phyloP scores from a whole-genome alignment of 2,329 filamentous ascomycete species.

The Dothidotthia symphoricarpi region DNA sequence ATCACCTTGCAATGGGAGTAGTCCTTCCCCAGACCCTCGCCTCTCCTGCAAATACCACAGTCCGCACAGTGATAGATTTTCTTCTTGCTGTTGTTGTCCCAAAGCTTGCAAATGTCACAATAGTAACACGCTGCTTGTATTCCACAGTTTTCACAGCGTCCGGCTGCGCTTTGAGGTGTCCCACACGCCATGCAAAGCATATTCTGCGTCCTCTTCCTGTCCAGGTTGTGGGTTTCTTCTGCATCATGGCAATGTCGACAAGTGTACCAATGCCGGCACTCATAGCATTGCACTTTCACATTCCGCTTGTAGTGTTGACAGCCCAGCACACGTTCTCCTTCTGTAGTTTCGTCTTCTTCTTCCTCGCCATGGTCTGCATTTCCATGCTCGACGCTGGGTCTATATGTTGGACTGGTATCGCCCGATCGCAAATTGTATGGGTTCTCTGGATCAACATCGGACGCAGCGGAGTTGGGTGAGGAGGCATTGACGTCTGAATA shows the following conservation, averaged over 20 bases:
- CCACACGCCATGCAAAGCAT: constrained; percentile 98
- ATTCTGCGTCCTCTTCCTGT: constrained; percentile 80
- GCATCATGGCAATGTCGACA: constrained; percentile 93
- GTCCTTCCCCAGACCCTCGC: constrained; percentile 89
- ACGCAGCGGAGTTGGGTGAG: constrained; percentile 35
- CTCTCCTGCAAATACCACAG: constrained; percentile 91
- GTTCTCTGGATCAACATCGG: constrained; percentile 35
- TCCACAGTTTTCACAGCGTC: constrained; percentile 74
- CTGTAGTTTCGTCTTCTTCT: constrained; percentile 52
- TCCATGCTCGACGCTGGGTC: constrained; percentile 17
- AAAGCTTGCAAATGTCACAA: constrained; percentile 90
- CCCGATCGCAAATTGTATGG: constrained; percentile 37
- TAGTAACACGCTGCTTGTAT: constrained; percentile 83
- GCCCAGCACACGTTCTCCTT: constrained; percentile 58
- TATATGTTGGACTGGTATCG: constrained; percentile 34
- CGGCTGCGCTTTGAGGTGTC: constrained; percentile 76
- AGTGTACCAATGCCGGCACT: constrained; percentile 88
- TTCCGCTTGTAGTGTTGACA: constrained; percentile 94
- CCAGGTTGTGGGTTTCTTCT: constrained; percentile 72
- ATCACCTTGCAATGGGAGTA: constrained; percentile 95
- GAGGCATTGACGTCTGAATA: constrained; percentile 37
- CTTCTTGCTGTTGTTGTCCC: constrained; percentile 89
- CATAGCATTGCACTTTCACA: constrained; percentile 90
- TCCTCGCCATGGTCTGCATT: constrained; percentile 46
- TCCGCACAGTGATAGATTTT: constrained; percentile 95